phyloP scores from a whole-genome alignment of 1,284 basidiomycete genomes.

The Fomitopsis pinicola region DNA sequence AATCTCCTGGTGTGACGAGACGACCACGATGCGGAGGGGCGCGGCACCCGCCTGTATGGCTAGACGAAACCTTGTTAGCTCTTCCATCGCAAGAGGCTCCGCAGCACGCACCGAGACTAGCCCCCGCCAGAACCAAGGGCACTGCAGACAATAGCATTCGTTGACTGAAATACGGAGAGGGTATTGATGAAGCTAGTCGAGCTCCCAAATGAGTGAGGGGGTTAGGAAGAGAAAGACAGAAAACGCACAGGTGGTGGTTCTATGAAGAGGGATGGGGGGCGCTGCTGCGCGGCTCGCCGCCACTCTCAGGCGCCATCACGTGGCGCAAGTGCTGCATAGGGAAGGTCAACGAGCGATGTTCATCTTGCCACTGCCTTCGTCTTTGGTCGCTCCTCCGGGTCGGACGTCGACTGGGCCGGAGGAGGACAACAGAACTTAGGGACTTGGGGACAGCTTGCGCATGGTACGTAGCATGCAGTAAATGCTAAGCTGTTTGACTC shows the following conservation, averaged over 20 bases:
- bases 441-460: no score
- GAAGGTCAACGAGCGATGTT: not conserved
- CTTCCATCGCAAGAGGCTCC: not conserved
- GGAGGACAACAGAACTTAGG: no score
- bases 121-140: conserved; percentile 8
- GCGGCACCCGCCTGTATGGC: conserved; percentile 4
- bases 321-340: not conserved
- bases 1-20: conserved; percentile 6
- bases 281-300: not conserved
- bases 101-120: conserved; percentile 8
- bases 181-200: not conserved
- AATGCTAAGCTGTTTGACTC: no score
- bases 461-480: no score
- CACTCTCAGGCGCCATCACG: not conserved
- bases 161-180: not conserved
- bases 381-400: no score
- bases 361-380: not conserved
- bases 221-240: not conserved
- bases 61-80: not conserved
- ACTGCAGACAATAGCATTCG: conserved; percentile 2
- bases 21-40: conserved; percentile 7
- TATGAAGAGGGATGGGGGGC: not conserved
- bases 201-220: not conserved
- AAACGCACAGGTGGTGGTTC: not conserved
- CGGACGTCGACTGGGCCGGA: no score